Evolutionary conservation across 176 grass and related monocot species (phyloP), one percentile per base, ranked within the genome.

Genomic region (Oryza meridionalis): DNA sequence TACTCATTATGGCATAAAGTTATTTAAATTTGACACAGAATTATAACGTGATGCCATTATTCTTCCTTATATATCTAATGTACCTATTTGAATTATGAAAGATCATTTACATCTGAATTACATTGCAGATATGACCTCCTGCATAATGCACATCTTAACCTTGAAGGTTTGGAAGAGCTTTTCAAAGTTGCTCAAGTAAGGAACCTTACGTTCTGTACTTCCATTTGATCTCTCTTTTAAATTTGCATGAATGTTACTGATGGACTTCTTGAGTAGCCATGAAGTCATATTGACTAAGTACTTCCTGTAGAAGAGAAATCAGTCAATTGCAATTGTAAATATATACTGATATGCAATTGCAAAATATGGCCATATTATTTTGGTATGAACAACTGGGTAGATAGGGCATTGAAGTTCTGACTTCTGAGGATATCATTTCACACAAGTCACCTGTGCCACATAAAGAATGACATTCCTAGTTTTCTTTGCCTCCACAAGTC

Each of bases 91-190:
- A 74, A 81, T 42, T 22, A 15, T 21, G 9, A 9, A 33, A 73
- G 13, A 24, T 73, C 25, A 67, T 73, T 81, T 75, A 33, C 72
- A 72, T 58, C 33, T 85, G 44, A 72, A 73, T 85, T 87, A 22
- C 65, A 77, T 93, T 65, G 19, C 88, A 98, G 96, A 80, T 98
- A 98, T 92, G 96, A 98, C 67, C 91, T 98, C 32, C 78, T 96
- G 77, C 96, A 98, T 84, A 98, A 98, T 86, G 88, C 87, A 19
- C 96, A 98, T 90, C 96, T 98, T 70, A 84, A 98, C 92, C 91
- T 98, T 80, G 89, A 98, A 73, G 93, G 96, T 86, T 83, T 98
- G 75, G 93, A 88, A 87, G 91, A 95, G 81, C 93, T 98, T 69
- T 98, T 95, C 74, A 91, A 90, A 92, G 96, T 89, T 81, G 87